Conservation (phyloP, 139 green algal genomes). For the Chlamydomonas schloesseri region DNA sequence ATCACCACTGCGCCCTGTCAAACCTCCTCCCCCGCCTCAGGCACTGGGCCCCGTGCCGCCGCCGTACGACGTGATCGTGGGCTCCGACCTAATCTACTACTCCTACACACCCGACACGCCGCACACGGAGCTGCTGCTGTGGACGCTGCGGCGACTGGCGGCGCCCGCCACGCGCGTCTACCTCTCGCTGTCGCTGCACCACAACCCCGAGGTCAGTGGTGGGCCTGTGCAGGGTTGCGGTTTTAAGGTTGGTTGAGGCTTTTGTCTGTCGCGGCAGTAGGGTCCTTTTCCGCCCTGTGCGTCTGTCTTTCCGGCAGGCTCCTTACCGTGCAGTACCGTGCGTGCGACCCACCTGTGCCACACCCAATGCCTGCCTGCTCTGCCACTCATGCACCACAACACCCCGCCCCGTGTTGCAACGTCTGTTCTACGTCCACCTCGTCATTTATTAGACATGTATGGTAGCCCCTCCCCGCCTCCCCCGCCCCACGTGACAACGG, state of each 20-base stretch:
- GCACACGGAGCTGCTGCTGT: slow-evolving; percentile 63
- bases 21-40: background rate
- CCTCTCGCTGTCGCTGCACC: slow-evolving; percentile 65
- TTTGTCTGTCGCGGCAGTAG: background rate
- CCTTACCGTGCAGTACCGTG: background rate
- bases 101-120: slow-evolving; percentile 50
- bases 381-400: no score
- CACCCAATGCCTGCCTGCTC: no score
- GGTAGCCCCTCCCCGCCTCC: no score
- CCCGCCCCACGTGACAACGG: no score
- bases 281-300: background rate
- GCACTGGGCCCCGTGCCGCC: background rate
- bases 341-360: no score
- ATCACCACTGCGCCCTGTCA: no score
- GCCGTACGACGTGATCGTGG: slow-evolving; percentile 34
- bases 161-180: slow-evolving; percentile 46
- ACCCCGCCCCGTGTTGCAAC: no score
- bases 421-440: no score
- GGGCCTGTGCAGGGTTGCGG: no score
- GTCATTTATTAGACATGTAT: no score
- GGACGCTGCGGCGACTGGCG: slow-evolving; percentile 54
- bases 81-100: slow-evolving; percentile 47
- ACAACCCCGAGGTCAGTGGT: slow-evolving; percentile 57
- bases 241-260: no score
- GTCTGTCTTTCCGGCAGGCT: background rate